Evolutionary conservation across 2,329 filamentous ascomycete species (phyloP).

Genomic region (Chaetomium sp.): DNA sequence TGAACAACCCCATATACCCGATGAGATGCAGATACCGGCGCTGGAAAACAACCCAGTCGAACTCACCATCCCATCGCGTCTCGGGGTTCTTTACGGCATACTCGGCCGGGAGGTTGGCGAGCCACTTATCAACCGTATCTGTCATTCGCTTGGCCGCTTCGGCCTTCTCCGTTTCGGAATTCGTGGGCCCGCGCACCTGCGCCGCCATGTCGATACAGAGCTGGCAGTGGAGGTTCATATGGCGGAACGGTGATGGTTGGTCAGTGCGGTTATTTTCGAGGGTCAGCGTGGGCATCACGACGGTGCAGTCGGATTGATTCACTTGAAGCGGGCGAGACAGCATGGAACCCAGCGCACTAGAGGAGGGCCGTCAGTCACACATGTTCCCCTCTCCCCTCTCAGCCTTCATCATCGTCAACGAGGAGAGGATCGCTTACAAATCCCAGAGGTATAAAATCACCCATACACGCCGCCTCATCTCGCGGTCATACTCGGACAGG

Average conservation of each 20-base stretch:
- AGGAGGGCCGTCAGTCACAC: slow-evolving; percentile 24
- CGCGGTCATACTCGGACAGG: slow-evolving; percentile 39
- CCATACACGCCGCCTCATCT: slow-evolving; percentile 42
- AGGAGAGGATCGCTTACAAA: slow-evolving; percentile 31
- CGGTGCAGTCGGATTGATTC: slow-evolving; percentile 33
- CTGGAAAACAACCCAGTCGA: slow-evolving; percentile 26
- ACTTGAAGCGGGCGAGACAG: slow-evolving; percentile 39
- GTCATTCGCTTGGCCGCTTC: slow-evolving; percentile 19
- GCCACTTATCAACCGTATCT: slow-evolving; percentile 30
- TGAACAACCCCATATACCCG: slow-evolving; percentile 24
- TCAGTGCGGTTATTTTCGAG: slow-evolving; percentile 28
- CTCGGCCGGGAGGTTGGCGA: slow-evolving; percentile 27
- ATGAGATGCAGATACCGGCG: slow-evolving; percentile 27
- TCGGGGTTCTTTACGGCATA: slow-evolving; percentile 23
- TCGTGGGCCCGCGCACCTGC: neutral
- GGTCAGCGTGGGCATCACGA: slow-evolving; percentile 35
- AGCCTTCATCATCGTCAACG: no score
- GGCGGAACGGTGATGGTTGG: slow-evolving; percentile 37
- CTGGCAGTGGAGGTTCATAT: slow-evolving; percentile 36
- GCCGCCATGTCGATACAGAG: slow-evolving; percentile 25
- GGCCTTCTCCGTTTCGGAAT: slow-evolving; percentile 6
- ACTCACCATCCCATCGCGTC: slow-evolving; percentile 25
- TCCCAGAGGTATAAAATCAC: slow-evolving; percentile 42
- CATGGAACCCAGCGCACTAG: slow-evolving; percentile 33
- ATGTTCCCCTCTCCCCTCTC: no score